Evolutionary conservation across 2,329 filamentous ascomycete genomes (phyloP).

Genomic region (Cladosporium sp.): DNA sequence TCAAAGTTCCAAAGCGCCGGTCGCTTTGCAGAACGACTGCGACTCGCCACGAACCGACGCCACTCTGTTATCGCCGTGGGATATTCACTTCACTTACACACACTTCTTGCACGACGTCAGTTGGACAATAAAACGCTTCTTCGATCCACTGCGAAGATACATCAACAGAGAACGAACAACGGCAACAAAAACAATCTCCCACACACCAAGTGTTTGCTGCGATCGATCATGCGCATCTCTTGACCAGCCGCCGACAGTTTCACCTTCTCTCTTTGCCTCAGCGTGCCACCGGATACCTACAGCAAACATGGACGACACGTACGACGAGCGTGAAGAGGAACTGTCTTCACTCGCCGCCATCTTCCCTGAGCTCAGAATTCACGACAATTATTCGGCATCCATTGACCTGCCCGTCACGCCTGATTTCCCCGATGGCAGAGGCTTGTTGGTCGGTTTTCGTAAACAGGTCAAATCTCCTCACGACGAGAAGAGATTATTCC

Average conservation of each 20-base stretch:
- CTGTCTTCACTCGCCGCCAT: conserved; percentile 57
- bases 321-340: conserved; percentile 58
- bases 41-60: background rate
- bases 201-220: background rate
- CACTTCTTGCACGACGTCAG: too few species aligned
- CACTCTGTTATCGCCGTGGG: too few species aligned
- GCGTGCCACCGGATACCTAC: background rate
- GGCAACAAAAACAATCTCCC: background rate
- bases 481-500: too few species aligned
- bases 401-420: conserved; percentile 55
- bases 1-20: too few species aligned
- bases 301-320: conserved; percentile 30
- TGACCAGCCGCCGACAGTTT: background rate
- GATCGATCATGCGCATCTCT: background rate
- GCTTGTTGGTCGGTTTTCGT: too few species aligned
- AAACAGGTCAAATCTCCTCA: too few species aligned
- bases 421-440: conserved; percentile 47
- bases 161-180: too few species aligned
- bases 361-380: conserved; percentile 54
- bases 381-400: conserved; percentile 45
- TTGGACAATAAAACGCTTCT: too few species aligned
- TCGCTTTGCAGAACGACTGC: background rate
- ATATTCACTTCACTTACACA: too few species aligned
- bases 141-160: too few species aligned
- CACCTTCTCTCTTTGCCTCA: background rate